Base-by-base conservation (phyloP, 352 stramenopile genomes). In the Proteromonas lacertae region DNA sequence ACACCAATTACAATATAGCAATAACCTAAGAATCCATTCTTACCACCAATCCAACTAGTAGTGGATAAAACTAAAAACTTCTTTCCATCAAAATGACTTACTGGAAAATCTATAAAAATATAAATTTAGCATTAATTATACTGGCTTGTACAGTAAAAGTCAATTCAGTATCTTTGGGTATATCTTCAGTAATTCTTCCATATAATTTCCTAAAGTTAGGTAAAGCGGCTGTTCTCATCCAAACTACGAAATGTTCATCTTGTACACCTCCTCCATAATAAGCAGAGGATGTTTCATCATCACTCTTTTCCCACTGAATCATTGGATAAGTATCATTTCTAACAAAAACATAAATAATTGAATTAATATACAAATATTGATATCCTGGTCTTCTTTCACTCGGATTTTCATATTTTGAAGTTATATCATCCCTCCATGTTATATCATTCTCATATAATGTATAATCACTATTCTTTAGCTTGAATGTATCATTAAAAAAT, bases 241-340 rank as follows among this genome's bases (percentile, higher is more conserved):
- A 99, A 13, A 96, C 82, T 29, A 96, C 89, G 59, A 99, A 99
- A 55, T 95, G 84, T 57, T 98, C 88, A 54, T 96, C 79, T 41
- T 81, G 69, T 6, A 96, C 81, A 28, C 79, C 77, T 25, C 72
- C 60, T 2, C 71, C 25, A 7, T 60, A 59, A 48, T 30, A 60
- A 17, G 72, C n/a, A n/a, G n/a, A n/a, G n/a, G n/a, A n/a, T n/a
- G n/a, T n/a, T n/a, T n/a, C n/a, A n/a, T n/a, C n/a, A n/a, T n/a
- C n/a, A n/a, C n/a, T n/a, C n/a, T n/a, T n/a, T n/a, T n/a, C n/a
- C n/a, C n/a, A n/a, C n/a, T n/a, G n/a, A n/a, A n/a, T n/a, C n/a
- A n/a, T n/a, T n/a, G n/a, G n/a, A n/a, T n/a, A n/a, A n/a, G n/a
- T n/a, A n/a, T n/a, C n/a, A n/a, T n/a, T n/a, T n/a, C n/a, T n/a